Conservation (phyloP, 139 green algal genomes). For the Coelastrella sp. region DNA sequence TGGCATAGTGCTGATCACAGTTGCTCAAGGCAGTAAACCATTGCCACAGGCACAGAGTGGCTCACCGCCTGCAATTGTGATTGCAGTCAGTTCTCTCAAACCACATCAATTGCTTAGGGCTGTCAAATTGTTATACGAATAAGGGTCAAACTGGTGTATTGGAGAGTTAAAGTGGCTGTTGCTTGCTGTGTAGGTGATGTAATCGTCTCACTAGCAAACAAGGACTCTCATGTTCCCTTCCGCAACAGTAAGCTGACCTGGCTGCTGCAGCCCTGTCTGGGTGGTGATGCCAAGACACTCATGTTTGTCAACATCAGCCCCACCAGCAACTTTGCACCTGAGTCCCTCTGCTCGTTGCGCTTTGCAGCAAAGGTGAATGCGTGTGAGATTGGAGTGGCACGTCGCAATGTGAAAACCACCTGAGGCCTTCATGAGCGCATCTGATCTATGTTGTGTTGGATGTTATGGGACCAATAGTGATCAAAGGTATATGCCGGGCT, state of each 20-base stretch:
- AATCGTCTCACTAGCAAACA: conserved; percentile 91
- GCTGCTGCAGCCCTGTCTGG: conserved; percentile 88
- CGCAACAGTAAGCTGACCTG: conserved; percentile 96
- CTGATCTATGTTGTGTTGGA: background rate
- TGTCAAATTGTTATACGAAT: too few species aligned
- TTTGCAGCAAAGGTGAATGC: conserved; percentile 94
- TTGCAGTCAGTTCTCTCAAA: too few species aligned
- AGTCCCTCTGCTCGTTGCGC: conserved; percentile 90
- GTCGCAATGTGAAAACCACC: conserved; percentile 46
- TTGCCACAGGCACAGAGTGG: too few species aligned
- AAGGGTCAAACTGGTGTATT: too few species aligned
- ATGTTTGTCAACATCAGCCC: conserved; percentile 96
- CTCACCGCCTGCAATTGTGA: too few species aligned
- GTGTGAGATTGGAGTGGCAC: conserved; percentile 71
- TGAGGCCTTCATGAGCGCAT: background rate
- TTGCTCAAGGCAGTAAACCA: too few species aligned
- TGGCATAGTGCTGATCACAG: too few species aligned
- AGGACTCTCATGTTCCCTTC: conserved; percentile 92
- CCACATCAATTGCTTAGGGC: too few species aligned
- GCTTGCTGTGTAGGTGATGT: conserved; percentile 83
- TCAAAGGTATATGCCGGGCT: background rate
- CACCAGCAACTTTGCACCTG: conserved; percentile 66
- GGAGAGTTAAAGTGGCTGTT: background rate
- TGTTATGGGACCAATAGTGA: too few species aligned
- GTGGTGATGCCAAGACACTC: conserved; percentile 91